A percentile compares a stretch with the other conserved stretches of the same genome.
Evolutionary conservation across 148 eudicot species (phyloP).

Genomic region (Amaranthus cruentus): DNA sequence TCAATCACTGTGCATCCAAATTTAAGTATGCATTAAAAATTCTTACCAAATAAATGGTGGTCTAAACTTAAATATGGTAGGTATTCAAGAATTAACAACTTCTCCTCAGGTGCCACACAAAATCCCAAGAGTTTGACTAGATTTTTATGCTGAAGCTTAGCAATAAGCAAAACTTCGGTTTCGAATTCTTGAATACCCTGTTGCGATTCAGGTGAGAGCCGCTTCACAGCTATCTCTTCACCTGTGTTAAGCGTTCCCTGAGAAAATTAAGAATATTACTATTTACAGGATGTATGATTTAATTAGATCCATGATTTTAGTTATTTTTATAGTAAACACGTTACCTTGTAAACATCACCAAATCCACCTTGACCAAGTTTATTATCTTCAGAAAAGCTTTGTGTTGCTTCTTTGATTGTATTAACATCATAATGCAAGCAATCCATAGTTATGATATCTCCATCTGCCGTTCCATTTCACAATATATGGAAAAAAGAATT

Average conservation of each 20-base stretch:
- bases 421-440: constrained; percentile 24
- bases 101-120: constrained; percentile 24
- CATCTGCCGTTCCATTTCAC: constrained; percentile 2
- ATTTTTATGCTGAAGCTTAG: constrained; percentile 36
- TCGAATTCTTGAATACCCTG: constrained; percentile 31
- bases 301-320: no score
- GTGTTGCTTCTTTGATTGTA: constrained; percentile 23
- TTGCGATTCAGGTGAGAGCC: constrained; percentile 22
- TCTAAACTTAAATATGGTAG: constrained; percentile 29
- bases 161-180: constrained; percentile 29
- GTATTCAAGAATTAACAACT: constrained; percentile 31
- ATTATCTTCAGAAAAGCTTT: constrained; percentile 23
- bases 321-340: no score
- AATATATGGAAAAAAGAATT: neutral
- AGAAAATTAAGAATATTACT: neutral
- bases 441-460: constrained; percentile 20
- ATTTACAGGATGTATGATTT: no score
- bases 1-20: no score
- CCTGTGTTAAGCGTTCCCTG: constrained; percentile 30
- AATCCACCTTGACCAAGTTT: constrained; percentile 36
- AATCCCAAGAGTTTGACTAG: constrained; percentile 31
- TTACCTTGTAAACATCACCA: constrained; percentile 8
- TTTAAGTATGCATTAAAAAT: no score
- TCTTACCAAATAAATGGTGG: constrained; percentile 16
- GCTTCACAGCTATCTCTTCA: constrained; percentile 31